Conservation (phyloP, 768 basidiomycete genomes). For the Xerocomellus amylosporus region DNA sequence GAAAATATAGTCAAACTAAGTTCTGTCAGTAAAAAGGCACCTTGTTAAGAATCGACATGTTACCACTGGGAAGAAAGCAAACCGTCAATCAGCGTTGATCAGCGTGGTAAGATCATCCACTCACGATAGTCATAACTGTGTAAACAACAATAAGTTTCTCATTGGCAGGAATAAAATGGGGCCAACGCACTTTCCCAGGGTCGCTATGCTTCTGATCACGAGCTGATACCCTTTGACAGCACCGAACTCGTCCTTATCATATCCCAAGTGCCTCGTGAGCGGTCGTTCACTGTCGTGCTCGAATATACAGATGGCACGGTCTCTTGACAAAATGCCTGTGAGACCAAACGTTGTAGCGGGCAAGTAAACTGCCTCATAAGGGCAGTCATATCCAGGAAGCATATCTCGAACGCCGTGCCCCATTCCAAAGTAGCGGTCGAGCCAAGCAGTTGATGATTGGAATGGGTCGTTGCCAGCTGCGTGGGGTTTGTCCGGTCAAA, state of each 20-base stretch:
- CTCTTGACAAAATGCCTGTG: conserved; percentile 41
- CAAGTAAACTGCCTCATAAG: conserved; percentile 57
- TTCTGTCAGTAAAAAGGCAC: conserved; percentile 2
- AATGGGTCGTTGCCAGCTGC: conserved; percentile 59
- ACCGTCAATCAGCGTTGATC: not conserved
- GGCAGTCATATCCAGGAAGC: conserved; percentile 68
- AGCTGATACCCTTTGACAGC: conserved; percentile 60
- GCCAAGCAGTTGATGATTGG: conserved; percentile 59
- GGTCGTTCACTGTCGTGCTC: conserved; percentile 60
- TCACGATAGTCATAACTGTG: conserved; percentile 54
- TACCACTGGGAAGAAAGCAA: conserved; percentile 30
- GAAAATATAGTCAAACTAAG: conserved; percentile 64
- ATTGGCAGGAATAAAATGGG: not conserved
- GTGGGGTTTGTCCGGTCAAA: not conserved
- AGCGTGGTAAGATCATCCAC: conserved; percentile 16
- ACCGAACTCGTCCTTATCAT: conserved; percentile 52
- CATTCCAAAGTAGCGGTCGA: conserved; percentile 66
- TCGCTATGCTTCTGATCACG: conserved; percentile 53
- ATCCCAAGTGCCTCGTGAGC: conserved; percentile 56
- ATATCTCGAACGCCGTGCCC: conserved; percentile 54
- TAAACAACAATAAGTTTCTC: not conserved
- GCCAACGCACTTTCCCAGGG: conserved; percentile 57
- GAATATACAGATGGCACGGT: conserved; percentile 63
- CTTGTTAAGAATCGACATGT: not conserved
- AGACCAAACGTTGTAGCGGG: conserved; percentile 53